Percentiles rank a stretch among this genome's conserved stretches.
phyloP scores from a whole-genome alignment of 805 yeast species.

The Jamesozyma lodderae region DNA sequence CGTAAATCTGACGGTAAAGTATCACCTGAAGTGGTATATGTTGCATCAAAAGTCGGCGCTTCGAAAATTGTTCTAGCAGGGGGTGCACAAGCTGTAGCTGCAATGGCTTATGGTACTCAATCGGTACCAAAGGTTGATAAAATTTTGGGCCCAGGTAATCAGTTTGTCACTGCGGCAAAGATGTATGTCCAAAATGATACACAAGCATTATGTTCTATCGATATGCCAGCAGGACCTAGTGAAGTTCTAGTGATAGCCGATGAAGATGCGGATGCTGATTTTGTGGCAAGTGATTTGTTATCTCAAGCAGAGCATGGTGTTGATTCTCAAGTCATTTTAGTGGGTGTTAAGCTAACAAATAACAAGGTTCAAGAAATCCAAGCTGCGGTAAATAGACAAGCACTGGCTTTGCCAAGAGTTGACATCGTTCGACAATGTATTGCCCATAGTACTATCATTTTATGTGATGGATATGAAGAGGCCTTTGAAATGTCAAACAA shows the following conservation, averaged over 20 bases:
- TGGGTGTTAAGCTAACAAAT: conserved; percentile 65
- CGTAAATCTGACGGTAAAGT: conserved; percentile 75
- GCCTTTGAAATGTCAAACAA: conserved; percentile 82
- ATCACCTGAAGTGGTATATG: conserved; percentile 95
- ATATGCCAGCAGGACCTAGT: conserved; percentile 99
- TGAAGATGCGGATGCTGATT: conserved; percentile 78
- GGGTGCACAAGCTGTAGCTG: conserved; percentile 98
- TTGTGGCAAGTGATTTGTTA: conserved; percentile 90
- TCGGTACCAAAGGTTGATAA: conserved; percentile 89
- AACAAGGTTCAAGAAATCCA: conserved; percentile 61
- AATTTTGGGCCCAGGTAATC: conserved; percentile 98
- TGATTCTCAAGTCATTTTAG: conserved; percentile 91
- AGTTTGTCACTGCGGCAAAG: conserved; percentile 98
- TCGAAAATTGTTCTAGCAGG: conserved; percentile 87
- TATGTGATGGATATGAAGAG: conserved; percentile 59
- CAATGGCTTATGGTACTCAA: conserved; percentile 98
- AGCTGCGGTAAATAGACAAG: conserved; percentile 77
- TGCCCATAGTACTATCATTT: conserved; percentile 77
- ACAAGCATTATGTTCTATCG: conserved; percentile 88
- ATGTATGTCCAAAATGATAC: conserved; percentile 96
- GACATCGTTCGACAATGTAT: conserved; percentile 89
- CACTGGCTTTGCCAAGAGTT: conserved; percentile 75
- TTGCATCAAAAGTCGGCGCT: conserved; percentile 94
- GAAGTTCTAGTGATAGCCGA: conserved; percentile 97
- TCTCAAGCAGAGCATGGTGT: conserved; percentile 99